Evolutionary conservation across 306 rosid genomes (phyloP), one percentile per base, ranked within the genome.

Genomic region (Cucumis melo): DNA sequence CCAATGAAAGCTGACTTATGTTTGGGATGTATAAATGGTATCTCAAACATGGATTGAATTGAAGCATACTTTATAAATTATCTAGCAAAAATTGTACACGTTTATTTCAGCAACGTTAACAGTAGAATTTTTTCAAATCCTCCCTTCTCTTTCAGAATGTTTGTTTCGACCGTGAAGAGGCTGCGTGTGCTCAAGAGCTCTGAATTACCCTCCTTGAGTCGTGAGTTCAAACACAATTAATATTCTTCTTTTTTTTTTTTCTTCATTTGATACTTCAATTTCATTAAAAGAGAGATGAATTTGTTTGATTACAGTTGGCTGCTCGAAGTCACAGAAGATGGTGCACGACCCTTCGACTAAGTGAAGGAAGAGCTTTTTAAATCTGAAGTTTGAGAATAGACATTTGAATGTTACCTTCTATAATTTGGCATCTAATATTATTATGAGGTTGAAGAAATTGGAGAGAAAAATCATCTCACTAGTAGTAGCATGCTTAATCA

Each of bases 151-250:
- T 19, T 83, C 87, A 94, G 99, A 78, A 90, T 94, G 95, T 94
- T 94, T 58, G 88, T 87, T 21, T 90, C 95, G 8, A 92, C 96
- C 0, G 97, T 88, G 83, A 92, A 86, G 90, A 85, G 97, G 87
- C 83, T 94, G 81, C 89, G 97, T 0, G 96, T 94, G 70, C 80
- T 87, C 81, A 94, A 92, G 89, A 90, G 87, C 76, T 89, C 91
- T 53, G 96, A 92, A 44, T 87, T 94, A 48, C 80, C 92, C 63
- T 82, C 90, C 20, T 82, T 89, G 82, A 78, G 89, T 65, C 79
- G 93, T 93, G 74, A 89, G 93, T 86, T 80, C 14, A 21, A 73
- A 1, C 21, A 34, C 27, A 17, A 17, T 13, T 12, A 42, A 17
- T 36, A 56, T 8, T n/a, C 21, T 15, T 5, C 5, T 50, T 64